Evolutionary conservation across 371 early-diverging fungal genomes (phyloP).

Genomic region (Mucor lusitanicus): DNA sequence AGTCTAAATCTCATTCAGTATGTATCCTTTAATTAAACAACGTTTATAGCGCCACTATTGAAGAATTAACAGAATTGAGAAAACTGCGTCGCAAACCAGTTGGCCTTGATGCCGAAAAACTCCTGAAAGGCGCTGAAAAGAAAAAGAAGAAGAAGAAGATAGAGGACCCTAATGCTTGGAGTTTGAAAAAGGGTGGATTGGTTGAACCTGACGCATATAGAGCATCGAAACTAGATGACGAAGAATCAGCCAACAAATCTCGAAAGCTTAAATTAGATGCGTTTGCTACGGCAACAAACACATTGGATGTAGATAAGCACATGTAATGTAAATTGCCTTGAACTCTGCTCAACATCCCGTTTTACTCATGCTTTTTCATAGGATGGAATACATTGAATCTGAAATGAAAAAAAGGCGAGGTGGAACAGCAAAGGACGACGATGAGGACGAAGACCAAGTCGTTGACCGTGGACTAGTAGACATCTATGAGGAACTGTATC

Average conservation of each 20-base stretch:
- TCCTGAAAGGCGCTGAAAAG: slow-evolving; percentile 59
- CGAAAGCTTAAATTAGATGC: slow-evolving; percentile 58
- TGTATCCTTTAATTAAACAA: neutral
- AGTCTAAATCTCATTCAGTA: neutral
- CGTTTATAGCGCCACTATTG: slow-evolving; percentile 41
- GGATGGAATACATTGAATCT: slow-evolving; percentile 69
- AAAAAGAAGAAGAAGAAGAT: slow-evolving; percentile 50
- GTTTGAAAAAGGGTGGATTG: slow-evolving; percentile 54
- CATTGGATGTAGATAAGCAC: slow-evolving; percentile 84
- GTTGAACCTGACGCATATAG: slow-evolving; percentile 47
- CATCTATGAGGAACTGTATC: slow-evolving; percentile 67
- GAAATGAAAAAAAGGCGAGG: slow-evolving; percentile 32
- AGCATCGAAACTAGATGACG: slow-evolving; percentile 23
- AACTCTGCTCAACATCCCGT: too few species aligned
- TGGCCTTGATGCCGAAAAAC: slow-evolving; percentile 61
- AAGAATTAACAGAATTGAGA: slow-evolving; percentile 68
- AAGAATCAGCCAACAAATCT: slow-evolving; percentile 2
- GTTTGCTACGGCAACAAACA: slow-evolving; percentile 84
- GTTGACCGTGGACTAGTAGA: slow-evolving; percentile 28
- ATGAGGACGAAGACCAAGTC: slow-evolving; percentile 39
- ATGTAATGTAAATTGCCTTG: slow-evolving; percentile 44
- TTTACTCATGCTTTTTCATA: slow-evolving; percentile 11
- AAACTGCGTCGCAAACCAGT: slow-evolving; percentile 59
- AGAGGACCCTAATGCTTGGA: slow-evolving; percentile 50
- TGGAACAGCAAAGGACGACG: neutral